phyloP scores from a whole-genome alignment of 148 eudicot genomes.

The Diospyros lotus region DNA sequence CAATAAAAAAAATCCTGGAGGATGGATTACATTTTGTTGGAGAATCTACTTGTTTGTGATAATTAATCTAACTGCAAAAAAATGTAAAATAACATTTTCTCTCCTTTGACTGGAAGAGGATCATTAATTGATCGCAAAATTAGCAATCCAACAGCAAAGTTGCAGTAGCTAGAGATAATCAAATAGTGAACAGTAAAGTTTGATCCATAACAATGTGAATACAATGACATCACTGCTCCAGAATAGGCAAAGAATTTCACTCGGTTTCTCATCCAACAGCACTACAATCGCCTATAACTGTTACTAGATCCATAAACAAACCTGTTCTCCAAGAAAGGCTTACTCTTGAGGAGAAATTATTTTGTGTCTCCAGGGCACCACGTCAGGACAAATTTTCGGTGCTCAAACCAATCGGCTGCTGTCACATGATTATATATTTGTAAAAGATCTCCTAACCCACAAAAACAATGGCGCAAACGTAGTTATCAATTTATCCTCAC shows the following conservation, averaged over 20 bases:
- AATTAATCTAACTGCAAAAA: no score
- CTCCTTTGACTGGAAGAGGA: background rate
- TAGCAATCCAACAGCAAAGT: conserved; percentile 4
- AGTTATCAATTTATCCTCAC: no score
- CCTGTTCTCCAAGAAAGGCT: background rate
- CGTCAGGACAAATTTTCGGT: no score
- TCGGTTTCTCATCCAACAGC: background rate
- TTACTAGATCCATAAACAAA: background rate
- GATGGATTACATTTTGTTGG: no score
- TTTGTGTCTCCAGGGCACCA: no score
- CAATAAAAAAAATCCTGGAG: no score
- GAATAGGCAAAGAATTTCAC: background rate
- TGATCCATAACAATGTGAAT: background rate
- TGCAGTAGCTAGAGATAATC: background rate
- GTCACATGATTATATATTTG: no score
- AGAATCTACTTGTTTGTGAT: no score
- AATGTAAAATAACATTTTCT: no score
- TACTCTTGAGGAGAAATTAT: conserved; percentile 22
- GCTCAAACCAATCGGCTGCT: no score
- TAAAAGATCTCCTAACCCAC: no score
- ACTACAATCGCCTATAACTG: background rate
- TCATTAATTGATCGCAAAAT: background rate
- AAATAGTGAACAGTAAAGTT: background rate
- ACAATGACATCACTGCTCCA: background rate
- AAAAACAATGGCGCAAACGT: no score